Evolutionary conservation across 192 early-diverging fungal genomes (phyloP).

Genomic region (Lunasporangiospora selenospora): DNA sequence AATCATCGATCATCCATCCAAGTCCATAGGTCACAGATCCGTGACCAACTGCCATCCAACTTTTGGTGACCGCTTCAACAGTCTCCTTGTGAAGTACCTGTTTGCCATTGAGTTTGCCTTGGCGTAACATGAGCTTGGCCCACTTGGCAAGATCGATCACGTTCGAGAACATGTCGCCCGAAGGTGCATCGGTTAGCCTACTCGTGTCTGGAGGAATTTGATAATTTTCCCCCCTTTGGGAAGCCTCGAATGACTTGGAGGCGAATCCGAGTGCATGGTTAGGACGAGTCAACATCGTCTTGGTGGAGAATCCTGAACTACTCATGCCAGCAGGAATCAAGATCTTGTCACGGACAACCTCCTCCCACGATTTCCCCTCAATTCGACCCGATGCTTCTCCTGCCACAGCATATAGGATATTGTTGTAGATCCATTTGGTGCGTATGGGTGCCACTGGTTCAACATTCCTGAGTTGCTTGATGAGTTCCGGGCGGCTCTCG

Average conservation of each 20-base stretch:
- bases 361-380: conserved; percentile 2
- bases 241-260: conserved; percentile 1
- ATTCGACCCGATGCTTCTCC: conserved; percentile 16
- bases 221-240: background rate
- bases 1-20: conserved; percentile 15
- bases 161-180: conserved; percentile 21
- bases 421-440: background rate
- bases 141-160: conserved; percentile 10
- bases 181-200: no score
- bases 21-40: conserved; percentile 19
- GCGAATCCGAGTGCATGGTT: conserved; percentile 1
- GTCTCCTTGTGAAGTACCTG: conserved; percentile 10
- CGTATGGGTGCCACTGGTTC: background rate
- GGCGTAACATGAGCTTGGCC: conserved; percentile 2
- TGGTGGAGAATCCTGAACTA: conserved; percentile 4
- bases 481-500: conserved; percentile 8
- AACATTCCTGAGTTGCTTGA: conserved; percentile 11
- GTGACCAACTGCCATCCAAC: no score
- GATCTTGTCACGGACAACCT: conserved; percentile 5
- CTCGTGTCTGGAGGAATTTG: no score
- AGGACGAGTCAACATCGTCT: conserved; percentile 1
- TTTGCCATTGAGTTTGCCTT: conserved; percentile 3
- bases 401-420: conserved; percentile 17
- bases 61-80: conserved; percentile 3
- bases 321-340: conserved; percentile 7